phyloP scores from a whole-genome alignment of 208 protist species.

The Crithidia mellificae region DNA sequence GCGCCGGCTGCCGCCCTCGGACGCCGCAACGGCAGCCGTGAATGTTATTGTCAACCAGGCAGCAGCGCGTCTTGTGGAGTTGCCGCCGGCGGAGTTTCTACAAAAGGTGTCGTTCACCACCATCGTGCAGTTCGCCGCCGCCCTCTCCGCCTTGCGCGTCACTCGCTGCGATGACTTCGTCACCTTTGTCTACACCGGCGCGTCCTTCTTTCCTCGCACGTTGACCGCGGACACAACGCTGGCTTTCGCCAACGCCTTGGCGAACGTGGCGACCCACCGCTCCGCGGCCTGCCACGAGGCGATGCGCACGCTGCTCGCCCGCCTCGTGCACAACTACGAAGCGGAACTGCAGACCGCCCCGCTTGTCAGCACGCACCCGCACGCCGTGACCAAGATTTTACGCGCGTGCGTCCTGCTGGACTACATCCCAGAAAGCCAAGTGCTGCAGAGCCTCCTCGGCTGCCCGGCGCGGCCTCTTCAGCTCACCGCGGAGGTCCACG shows the following conservation, averaged over 20 bases:
- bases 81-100: not conserved
- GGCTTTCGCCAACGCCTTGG: slow-evolving; percentile 52
- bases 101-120: slow-evolving; percentile 35
- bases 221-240: slow-evolving; percentile 46
- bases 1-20: slow-evolving; percentile 42
- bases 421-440: slow-evolving; percentile 38
- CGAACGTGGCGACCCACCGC: slow-evolving; percentile 30
- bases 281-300: slow-evolving; percentile 23
- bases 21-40: slow-evolving; percentile 31
- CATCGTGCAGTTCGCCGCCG: slow-evolving; percentile 52
- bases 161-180: slow-evolving; percentile 56
- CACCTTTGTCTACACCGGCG: slow-evolving; percentile 32
- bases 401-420: slow-evolving; percentile 61
- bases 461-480: not conserved
- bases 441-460: slow-evolving; percentile 44
- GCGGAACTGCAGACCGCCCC: slow-evolving; percentile 16
- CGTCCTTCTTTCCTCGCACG: slow-evolving; percentile 15
- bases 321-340: slow-evolving; percentile 20
- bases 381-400: slow-evolving; percentile 53
- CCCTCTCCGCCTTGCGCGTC: slow-evolving; percentile 59
- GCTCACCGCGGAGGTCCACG: slow-evolving; percentile 18
- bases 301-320: slow-evolving; percentile 16
- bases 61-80: slow-evolving; percentile 20
- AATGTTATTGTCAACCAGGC: slow-evolving; percentile 29
- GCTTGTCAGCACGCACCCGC: slow-evolving; percentile 34